A percentile compares a stretch with the other conserved stretches of the same genome.
Conservation (phyloP, 768 basidiomycete species). For the Chalciporus sphaerocephalus region DNA sequence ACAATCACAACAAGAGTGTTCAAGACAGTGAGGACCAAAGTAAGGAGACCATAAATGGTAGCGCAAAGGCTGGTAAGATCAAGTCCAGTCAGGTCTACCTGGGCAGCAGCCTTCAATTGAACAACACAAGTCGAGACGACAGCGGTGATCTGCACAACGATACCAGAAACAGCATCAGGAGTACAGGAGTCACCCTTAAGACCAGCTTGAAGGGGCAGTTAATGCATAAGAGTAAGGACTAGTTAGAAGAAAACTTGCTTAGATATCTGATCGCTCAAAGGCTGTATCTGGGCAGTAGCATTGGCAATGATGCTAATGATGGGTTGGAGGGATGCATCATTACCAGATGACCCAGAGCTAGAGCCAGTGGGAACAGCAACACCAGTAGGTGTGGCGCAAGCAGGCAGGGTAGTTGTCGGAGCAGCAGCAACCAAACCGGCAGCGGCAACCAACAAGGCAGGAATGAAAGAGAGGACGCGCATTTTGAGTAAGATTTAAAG, state of each 20-base stretch:
- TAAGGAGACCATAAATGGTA: not conserved
- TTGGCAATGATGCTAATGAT: constrained; percentile 1
- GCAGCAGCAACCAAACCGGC: constrained; percentile 17
- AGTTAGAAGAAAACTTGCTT: not conserved
- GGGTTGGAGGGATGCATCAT: not conserved
- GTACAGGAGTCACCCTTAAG: not conserved
- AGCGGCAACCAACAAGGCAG: constrained; percentile 14
- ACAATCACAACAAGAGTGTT: not conserved
- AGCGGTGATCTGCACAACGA: constrained; percentile 1
- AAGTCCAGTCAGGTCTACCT: not conserved
- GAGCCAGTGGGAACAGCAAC: not conserved
- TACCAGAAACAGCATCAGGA: not conserved
- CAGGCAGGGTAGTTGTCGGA: not conserved
- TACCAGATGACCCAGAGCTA: not conserved
- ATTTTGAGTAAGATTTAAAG: constrained; percentile 15
- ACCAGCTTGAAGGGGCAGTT: not conserved
- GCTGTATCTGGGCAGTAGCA: not conserved
- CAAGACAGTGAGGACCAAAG: not conserved
- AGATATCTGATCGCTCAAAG: constrained; percentile 1
- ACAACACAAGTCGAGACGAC: not conserved
- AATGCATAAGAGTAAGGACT: not conserved
- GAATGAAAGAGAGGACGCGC: constrained; percentile 26
- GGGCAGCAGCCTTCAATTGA: not conserved
- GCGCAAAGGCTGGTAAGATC: not conserved
- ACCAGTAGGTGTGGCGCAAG: not conserved